phyloP scores from a whole-genome alignment of 441 rosid genomes.

The Populus hybrid region DNA sequence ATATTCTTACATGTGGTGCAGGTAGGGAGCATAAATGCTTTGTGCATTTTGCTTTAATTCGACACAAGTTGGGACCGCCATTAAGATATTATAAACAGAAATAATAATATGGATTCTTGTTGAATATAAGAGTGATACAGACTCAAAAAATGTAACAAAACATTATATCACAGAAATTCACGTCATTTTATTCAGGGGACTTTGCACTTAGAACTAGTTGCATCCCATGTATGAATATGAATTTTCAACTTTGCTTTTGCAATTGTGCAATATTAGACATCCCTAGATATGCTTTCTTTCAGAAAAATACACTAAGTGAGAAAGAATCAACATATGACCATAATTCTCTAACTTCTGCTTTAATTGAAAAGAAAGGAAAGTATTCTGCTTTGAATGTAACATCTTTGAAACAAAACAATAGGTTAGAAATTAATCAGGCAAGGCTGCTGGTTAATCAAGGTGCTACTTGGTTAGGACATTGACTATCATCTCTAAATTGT shows the following conservation, averaged over 20 bases:
- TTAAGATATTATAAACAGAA: not conserved
- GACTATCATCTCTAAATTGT: not conserved
- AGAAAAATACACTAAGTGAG: not conserved
- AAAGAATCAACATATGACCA: not conserved
- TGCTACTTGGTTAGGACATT: not conserved
- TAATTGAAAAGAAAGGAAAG: not conserved
- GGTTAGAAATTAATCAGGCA: not conserved
- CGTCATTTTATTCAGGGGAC: not conserved
- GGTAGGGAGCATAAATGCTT: not conserved
- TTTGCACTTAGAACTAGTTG: not conserved
- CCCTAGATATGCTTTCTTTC: not conserved
- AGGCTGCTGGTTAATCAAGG: not conserved
- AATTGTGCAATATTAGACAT: not conserved
- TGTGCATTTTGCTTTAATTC: not conserved
- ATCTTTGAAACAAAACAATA: not conserved
- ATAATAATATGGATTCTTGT: not conserved
- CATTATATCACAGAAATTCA: not conserved
- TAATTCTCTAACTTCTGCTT: not conserved
- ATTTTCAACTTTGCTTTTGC: not conserved
- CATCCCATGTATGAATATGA: not conserved
- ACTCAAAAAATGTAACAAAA: not conserved
- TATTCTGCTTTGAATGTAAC: not conserved
- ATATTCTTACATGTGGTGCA: not conserved
- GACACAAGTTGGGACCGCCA: not conserved
- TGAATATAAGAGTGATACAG: not conserved